A percentile compares a stretch with the other conserved stretches of the same genome.
Conservation (phyloP, 1,139 yeast genomes). For the Suhomyces panamericanus region DNA sequence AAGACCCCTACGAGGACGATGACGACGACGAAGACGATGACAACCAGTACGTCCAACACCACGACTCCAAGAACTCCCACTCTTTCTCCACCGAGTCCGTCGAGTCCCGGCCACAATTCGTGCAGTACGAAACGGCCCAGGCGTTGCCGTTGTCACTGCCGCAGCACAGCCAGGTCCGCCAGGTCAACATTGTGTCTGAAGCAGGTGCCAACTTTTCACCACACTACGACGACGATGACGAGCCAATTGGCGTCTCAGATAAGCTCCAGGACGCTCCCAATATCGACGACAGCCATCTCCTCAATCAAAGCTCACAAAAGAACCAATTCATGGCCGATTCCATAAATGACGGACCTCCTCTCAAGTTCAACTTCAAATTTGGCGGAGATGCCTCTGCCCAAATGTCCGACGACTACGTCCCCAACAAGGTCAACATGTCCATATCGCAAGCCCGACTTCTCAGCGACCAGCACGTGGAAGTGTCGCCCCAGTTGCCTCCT, state of each 20-base stretch:
- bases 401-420: background rate
- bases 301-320: background rate
- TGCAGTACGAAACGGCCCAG: constrained; percentile 9
- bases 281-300: constrained; percentile 1
- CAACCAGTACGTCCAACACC: background rate
- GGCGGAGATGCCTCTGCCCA: constrained; percentile 2
- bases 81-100: constrained; percentile 17
- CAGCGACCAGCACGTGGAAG: constrained; percentile 21
- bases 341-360: background rate
- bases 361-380: constrained; percentile 13
- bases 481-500: constrained; percentile 37
- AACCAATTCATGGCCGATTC: constrained; percentile 4
- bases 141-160: constrained; percentile 5
- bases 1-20: no score
- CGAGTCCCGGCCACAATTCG: constrained; percentile 18
- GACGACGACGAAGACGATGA: background rate
- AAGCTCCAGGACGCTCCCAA: constrained; percentile 1
- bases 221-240: background rate
- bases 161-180: constrained; percentile 2
- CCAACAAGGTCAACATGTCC: constrained; percentile 22
- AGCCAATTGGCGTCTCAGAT: background rate
- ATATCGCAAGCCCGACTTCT: constrained; percentile 17
- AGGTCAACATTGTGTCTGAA: background rate
- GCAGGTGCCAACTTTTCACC: background rate
- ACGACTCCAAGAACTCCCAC: constrained; percentile 15